Percentiles rank a stretch among this genome's conserved stretches.
Conservation (phyloP, 306 rosid species). For the Vigna angularis region DNA sequence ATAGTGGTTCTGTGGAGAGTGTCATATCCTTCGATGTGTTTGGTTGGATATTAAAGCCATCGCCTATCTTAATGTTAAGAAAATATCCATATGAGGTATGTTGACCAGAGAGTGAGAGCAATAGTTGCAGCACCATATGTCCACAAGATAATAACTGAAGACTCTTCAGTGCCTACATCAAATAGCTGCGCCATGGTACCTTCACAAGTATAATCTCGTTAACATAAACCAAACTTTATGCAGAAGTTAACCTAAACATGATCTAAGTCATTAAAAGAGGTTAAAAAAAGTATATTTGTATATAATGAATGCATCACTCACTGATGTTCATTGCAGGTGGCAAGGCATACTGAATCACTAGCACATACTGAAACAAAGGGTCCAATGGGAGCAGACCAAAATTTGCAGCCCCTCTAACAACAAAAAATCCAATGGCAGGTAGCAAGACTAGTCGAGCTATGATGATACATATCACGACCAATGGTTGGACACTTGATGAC, state of each 20-base stretch:
- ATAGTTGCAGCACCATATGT: constrained; percentile 71
- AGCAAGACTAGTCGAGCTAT: constrained; percentile 51
- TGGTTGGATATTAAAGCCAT: neutral
- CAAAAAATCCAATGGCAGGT: constrained; percentile 68
- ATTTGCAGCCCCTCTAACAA: constrained; percentile 61
- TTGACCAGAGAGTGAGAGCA: constrained; percentile 82
- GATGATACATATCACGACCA: constrained; percentile 52
- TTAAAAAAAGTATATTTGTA: neutral
- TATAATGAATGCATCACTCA: constrained; percentile 40
- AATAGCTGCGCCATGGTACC: constrained; percentile 89
- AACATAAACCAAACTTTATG: constrained; percentile 56
- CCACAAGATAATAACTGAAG: constrained; percentile 85
- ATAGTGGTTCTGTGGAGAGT: too few relatives aligned
- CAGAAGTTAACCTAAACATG: neutral
- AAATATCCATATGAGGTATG: constrained; percentile 66
- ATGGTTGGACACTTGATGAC: constrained; percentile 56
- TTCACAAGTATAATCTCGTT: constrained; percentile 58
- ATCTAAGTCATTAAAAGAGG: neutral
- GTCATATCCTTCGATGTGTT: neutral
- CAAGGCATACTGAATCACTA: constrained; percentile 79
- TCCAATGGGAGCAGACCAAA: constrained; percentile 69
- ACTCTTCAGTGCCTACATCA: constrained; percentile 89
- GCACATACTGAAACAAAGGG: constrained; percentile 72
- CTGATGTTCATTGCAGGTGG: constrained; percentile 96
- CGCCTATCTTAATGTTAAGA: constrained; percentile 8